phyloP scores from a whole-genome alignment of 139 green algal genomes.

The Chlamydomonas sp. region DNA sequence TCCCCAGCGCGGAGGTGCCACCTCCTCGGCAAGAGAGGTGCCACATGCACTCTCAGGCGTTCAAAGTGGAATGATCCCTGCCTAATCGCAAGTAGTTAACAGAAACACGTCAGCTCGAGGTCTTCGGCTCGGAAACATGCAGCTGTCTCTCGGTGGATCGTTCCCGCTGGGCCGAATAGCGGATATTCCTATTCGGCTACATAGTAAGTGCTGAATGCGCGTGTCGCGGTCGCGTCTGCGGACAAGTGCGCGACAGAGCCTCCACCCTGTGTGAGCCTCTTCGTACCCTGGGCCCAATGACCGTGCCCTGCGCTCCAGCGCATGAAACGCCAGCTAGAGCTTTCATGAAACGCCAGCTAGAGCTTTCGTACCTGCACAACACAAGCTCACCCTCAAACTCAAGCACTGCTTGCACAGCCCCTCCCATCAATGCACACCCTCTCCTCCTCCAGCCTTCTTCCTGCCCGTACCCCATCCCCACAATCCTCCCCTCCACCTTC shows the following conservation, averaged over 20 bases:
- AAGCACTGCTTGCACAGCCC: neutral
- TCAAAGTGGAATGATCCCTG: too few relatives aligned
- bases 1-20: too few relatives aligned
- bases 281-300: too few relatives aligned
- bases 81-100: too few relatives aligned
- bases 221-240: neutral
- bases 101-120: too few relatives aligned
- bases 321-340: too few relatives aligned
- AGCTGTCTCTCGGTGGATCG: slow-evolving; percentile 16
- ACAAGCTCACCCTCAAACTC: neutral
- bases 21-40: too few relatives aligned
- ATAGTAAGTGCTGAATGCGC: slow-evolving; percentile 27
- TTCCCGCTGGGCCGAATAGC: slow-evolving; percentile 34
- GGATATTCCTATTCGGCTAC: slow-evolving; percentile 43
- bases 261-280: too few relatives aligned
- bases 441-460: neutral
- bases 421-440: neutral
- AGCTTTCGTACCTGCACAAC: neutral
- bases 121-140: neutral
- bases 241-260: neutral
- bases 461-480: too few relatives aligned
- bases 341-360: too few relatives aligned
- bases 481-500: neutral
- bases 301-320: too few relatives aligned
- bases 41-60: too few relatives aligned